Evolutionary conservation across 2,329 filamentous ascomycete species (phyloP).

Genomic region (Paraphaeosphaeria sporulosa): DNA sequence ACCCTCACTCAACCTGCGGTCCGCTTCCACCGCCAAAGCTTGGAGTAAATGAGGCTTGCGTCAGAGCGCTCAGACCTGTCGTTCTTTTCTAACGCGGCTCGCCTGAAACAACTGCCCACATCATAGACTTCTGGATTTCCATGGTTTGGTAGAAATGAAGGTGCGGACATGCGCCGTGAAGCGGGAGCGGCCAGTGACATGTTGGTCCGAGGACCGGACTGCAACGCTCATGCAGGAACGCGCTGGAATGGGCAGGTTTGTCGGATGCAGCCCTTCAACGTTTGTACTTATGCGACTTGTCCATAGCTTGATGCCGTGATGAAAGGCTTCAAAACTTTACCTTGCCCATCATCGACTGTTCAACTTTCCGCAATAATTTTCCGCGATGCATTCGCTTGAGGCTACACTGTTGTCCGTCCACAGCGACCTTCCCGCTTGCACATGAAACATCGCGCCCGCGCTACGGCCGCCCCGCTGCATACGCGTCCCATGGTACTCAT

Average conservation of each 20-base stretch:
- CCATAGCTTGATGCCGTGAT: too few relatives aligned
- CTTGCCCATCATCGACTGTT: background rate
- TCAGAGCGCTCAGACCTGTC: conserved; percentile 5
- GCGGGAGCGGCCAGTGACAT: background rate
- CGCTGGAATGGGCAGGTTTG: background rate
- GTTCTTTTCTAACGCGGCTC: conserved; percentile 6
- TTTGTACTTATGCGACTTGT: background rate
- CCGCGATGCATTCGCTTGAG: background rate
- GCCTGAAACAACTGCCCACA: conserved; percentile 2
- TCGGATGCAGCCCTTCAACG: background rate
- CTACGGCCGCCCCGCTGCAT: conserved; percentile 9
- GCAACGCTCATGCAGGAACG: background rate
- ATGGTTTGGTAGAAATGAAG: background rate
- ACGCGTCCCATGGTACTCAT: background rate
- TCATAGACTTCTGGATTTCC: background rate
- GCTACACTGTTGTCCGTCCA: background rate
- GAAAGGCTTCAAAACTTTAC: too few relatives aligned
- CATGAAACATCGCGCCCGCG: conserved; percentile 6
- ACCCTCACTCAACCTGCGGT: background rate
- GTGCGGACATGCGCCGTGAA: background rate
- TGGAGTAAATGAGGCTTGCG: conserved; percentile 2
- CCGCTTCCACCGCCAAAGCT: background rate
- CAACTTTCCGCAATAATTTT: background rate
- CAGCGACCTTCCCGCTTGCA: background rate
- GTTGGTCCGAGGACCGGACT: background rate